Evolutionary conservation across 768 basidiomycete species (phyloP).

Genomic region (Kwoniella sp.): DNA sequence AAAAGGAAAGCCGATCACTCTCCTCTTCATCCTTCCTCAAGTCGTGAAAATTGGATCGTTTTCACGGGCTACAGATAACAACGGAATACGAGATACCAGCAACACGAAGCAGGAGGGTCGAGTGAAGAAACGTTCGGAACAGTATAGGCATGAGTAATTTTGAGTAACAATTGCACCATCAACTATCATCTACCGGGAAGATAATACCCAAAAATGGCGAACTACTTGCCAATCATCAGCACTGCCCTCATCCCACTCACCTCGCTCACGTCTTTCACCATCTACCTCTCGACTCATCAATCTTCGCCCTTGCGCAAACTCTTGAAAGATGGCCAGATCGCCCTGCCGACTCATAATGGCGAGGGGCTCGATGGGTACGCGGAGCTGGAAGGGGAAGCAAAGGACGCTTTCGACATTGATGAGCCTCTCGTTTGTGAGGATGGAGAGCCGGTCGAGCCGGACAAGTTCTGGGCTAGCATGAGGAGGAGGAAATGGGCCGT

Average conservation of each 20-base stretch:
- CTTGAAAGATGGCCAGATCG: slow-evolving; percentile 20
- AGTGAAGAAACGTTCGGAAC: too few relatives aligned
- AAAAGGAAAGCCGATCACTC: too few relatives aligned
- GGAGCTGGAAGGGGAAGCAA: slow-evolving; percentile 18
- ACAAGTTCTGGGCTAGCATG: slow-evolving; percentile 40
- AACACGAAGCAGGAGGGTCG: too few relatives aligned
- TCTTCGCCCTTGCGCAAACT: slow-evolving; percentile 30
- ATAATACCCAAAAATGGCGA: slow-evolving; percentile 28
- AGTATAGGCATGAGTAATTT: too few relatives aligned
- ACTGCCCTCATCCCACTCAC: slow-evolving; percentile 39
- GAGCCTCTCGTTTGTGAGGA: slow-evolving; percentile 35
- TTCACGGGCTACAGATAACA: too few relatives aligned
- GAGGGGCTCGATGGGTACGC: slow-evolving; percentile 30
- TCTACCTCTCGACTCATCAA: slow-evolving; percentile 41
- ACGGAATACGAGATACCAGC: too few relatives aligned
- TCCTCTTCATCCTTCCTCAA: too few relatives aligned
- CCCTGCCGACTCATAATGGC: slow-evolving; percentile 33
- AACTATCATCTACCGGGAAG: background rate
- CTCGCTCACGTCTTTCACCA: slow-evolving; percentile 36
- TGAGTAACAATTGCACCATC: too few relatives aligned
- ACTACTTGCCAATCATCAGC: slow-evolving; percentile 23
- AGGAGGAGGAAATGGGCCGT: slow-evolving; percentile 31
- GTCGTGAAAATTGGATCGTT: too few relatives aligned
- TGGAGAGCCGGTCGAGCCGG: slow-evolving; percentile 40
- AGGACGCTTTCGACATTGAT: slow-evolving; percentile 48